phyloP scores from a whole-genome alignment of 2,329 filamentous ascomycete genomes.

The Cordyceps cateniannulata region DNA sequence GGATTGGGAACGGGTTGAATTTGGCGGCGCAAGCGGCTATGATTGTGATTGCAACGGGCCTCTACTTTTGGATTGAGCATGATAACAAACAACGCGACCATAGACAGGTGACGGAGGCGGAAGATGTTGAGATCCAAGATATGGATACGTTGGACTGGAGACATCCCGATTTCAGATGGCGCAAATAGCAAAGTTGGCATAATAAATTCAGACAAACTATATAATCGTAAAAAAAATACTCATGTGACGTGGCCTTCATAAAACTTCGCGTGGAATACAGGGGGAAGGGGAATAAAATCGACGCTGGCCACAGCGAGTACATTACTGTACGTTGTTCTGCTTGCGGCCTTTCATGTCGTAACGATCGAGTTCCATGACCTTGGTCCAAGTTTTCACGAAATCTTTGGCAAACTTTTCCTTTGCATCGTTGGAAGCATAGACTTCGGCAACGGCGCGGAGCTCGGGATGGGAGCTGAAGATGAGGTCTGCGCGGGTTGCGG shows the following conservation, averaged over 20 bases:
- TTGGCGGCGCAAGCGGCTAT: conserved; percentile 53
- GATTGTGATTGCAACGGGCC: conserved; percentile 40
- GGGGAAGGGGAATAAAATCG: not conserved
- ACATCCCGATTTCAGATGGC: conserved; percentile 62
- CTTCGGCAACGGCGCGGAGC: conserved; percentile 63
- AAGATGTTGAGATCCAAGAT: conserved; percentile 36
- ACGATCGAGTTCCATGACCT: conserved; percentile 69
- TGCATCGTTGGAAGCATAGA: conserved; percentile 57
- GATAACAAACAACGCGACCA: conserved; percentile 55
- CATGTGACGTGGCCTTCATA: not conserved
- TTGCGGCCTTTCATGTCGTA: conserved; percentile 42
- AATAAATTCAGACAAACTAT: not conserved
- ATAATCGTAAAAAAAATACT: not conserved
- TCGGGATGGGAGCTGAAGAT: conserved; percentile 68
- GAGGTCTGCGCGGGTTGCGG: conserved; percentile 61
- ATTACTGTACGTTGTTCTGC: conserved; percentile 9
- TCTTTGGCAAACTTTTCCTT: conserved; percentile 62
- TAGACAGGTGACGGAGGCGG: conserved; percentile 43
- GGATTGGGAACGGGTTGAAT: conserved; percentile 66
- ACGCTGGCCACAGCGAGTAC: not conserved
- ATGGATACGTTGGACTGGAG: conserved; percentile 60
- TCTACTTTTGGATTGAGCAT: conserved; percentile 54
- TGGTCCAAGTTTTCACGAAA: conserved; percentile 65
- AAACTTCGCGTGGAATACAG: not conserved
- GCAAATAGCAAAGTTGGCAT: not conserved